phyloP scores from a whole-genome alignment of 1,139 yeast species.

The Debaryomyces nepalensis region DNA sequence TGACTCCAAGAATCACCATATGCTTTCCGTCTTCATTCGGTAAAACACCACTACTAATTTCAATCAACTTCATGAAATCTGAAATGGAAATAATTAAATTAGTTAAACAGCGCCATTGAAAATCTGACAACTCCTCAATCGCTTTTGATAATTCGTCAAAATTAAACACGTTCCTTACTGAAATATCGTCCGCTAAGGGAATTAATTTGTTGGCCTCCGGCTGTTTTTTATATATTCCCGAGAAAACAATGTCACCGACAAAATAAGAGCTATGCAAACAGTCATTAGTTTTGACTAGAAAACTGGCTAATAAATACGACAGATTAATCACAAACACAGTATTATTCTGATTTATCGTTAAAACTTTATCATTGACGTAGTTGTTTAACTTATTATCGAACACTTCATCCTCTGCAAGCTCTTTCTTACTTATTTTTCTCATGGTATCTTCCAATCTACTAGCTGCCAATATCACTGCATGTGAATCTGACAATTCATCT shows the following conservation, averaged over 20 bases:
- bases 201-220: conserved; percentile 2
- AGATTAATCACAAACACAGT: conserved; percentile 36
- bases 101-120: conserved; percentile 26
- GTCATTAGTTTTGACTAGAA: conserved; percentile 29
- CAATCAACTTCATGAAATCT: conserved; percentile 27
- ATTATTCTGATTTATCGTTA: conserved; percentile 16
- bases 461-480: conserved; percentile 27
- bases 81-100: conserved; percentile 20
- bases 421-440: conserved; percentile 31
- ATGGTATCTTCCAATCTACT: conserved; percentile 32
- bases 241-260: conserved; percentile 19
- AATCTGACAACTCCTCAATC: conserved; percentile 20
- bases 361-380: conserved; percentile 13
- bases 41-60: conserved; percentile 24
- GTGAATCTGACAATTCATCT: conserved; percentile 20
- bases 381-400: conserved; percentile 15
- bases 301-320: conserved; percentile 31
- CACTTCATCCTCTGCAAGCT: conserved; percentile 10
- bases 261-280: conserved; percentile 20
- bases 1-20: conserved; percentile 14
- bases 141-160: conserved; percentile 24
- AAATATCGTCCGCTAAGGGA: conserved; percentile 22
- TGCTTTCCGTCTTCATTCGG: conserved; percentile 16
- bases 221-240: neutral
- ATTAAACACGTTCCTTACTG: conserved; percentile 24